Evolutionary conservation across 768 basidiomycete species (phyloP), one percentile per base, ranked within the genome.

Genomic region (Lenzites betulinus): DNA sequence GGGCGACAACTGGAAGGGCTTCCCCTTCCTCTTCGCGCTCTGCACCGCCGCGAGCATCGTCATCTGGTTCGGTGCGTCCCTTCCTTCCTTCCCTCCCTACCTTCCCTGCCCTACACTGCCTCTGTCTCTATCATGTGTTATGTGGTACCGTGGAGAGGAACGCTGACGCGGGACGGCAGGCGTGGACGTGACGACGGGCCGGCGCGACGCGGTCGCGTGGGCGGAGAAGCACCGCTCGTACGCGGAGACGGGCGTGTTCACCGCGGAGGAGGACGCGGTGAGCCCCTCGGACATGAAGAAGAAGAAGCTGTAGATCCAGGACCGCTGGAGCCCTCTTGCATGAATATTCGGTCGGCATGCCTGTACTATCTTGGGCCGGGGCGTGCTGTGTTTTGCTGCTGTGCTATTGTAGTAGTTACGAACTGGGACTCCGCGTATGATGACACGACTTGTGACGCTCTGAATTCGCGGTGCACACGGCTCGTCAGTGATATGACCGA

Each of bases 1-100:
- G 2, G 87, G 86, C 0, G 80, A 85, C 70, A 92, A 89, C 69
- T 93, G 92, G 92, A 80, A 83, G 68, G 92, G 92, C 0, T 93
- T 93, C 71, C 88, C 90, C 2, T 93, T 93, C 76, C 75, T 93
- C 23, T 92, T 93, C 66, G 87, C 84, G 28, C 74, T 92, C 8
- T 92, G 89, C 65, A 69, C 76, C 11, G 68, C 74, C 22, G 90
- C 92, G 1, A 87, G 86, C 28, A 22, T 91, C 48, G 80, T 88
- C 18, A 93, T 93, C 54, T 93, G 90, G 89, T 86, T 93, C 69
- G 81, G 77, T 51, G 83, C 51, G 70, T 67, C 43, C 18, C 44
- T 33, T 23, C 8, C 30, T 11, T 13, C 25, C 35, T 23, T 0
- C 23, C 23, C 33, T 7, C 6, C 1, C 46, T n/a, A n/a, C n/a